Percentiles rank a stretch among this genome's conserved stretches.
phyloP scores from a whole-genome alignment of 2,329 filamentous ascomycete genomes.

The Coniochaeta sp. region DNA sequence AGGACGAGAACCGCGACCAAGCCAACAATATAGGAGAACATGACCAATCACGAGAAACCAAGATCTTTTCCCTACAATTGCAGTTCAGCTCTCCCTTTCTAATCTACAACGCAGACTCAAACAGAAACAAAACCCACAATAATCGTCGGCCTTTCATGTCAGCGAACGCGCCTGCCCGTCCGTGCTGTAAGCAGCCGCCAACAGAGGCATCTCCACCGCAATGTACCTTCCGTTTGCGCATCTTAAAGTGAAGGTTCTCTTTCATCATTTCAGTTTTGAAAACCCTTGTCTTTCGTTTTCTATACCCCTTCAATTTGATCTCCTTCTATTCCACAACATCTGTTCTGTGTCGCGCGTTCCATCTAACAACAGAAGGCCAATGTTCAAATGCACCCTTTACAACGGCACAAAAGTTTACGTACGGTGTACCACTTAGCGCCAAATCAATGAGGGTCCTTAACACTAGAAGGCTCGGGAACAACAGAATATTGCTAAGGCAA shows the following conservation, averaged over 20 bases:
- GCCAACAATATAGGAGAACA: constrained; percentile 38
- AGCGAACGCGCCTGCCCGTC: neutral
- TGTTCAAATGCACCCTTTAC: too few relatives aligned
- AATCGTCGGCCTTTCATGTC: neutral
- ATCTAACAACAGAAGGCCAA: too few relatives aligned
- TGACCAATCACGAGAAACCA: constrained; percentile 11
- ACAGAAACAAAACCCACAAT: neutral
- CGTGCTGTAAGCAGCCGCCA: neutral
- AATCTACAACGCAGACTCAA: neutral
- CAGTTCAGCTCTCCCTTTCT: neutral
- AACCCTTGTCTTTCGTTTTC: neutral
- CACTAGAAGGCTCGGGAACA: neutral
- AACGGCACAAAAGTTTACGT: too few relatives aligned
- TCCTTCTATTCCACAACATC: too few relatives aligned
- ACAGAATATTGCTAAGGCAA: neutral
- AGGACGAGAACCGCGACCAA: constrained; percentile 33
- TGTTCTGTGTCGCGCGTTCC: too few relatives aligned
- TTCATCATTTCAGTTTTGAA: neutral
- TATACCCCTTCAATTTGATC: neutral
- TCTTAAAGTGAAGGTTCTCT: neutral
- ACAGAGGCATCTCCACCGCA: neutral
- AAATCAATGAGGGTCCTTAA: neutral
- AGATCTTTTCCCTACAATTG: neutral
- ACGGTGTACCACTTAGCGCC: too few relatives aligned
- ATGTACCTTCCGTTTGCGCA: neutral